Percentiles rank a stretch among this genome's conserved stretches.
Evolutionary conservation across 129 eudicot species (phyloP).

Genomic region (Centella asiatica): DNA sequence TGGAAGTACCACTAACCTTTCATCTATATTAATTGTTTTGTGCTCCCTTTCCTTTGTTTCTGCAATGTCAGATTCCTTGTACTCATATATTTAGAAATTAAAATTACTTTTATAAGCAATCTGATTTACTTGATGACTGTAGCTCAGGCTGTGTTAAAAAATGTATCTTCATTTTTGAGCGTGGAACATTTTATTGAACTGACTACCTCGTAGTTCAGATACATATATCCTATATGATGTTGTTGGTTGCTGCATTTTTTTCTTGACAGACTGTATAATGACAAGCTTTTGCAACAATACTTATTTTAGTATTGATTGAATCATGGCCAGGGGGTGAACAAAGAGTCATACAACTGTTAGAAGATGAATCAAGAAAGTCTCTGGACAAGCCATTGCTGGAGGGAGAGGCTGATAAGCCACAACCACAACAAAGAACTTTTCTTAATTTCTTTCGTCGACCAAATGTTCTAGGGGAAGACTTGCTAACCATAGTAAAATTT

Average conservation of each 20-base stretch:
- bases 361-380: constrained; percentile 51
- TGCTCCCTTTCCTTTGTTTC: neutral
- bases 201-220: neutral
- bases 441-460: constrained; percentile 60
- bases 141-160: neutral
- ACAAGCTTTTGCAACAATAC: constrained; percentile 4
- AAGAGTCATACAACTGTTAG: constrained; percentile 64
- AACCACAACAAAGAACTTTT: constrained; percentile 25
- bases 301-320: neutral
- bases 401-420: constrained; percentile 27
- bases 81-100: neutral
- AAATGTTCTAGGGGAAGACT: constrained; percentile 53
- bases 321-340: constrained; percentile 61
- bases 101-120: neutral
- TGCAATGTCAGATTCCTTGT: neutral
- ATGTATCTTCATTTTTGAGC: neutral
- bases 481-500: constrained; percentile 69
- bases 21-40: neutral
- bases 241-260: neutral
- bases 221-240: neutral
- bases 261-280: neutral
- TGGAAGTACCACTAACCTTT: neutral
- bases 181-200: neutral
- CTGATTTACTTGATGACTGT: neutral
- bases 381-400: constrained; percentile 60